Evolutionary conservation across 225 moss, liverwort and hornwort genomes (phyloP), one percentile per base, ranked within the genome.

Genomic region (Straminergon stramineum): DNA sequence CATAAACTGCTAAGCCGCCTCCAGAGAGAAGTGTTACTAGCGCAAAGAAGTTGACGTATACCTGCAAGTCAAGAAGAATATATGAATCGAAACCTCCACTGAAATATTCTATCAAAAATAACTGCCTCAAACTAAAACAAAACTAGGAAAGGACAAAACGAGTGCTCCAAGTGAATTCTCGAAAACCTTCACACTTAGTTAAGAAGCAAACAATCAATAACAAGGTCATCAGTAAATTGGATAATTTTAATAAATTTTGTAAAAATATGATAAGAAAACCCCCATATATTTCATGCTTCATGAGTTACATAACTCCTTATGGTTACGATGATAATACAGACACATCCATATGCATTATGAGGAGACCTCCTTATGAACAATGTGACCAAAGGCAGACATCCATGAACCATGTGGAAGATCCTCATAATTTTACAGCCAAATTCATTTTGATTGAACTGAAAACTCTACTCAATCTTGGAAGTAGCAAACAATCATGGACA

Each of bases 1-100:
- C 97, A 91, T 96, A 96, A 85, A 91, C 94, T 90, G 96, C 96
- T 82, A 98, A 95, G 53, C 95, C 95, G 56, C 97, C 96, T 63
- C 96, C 96, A 57, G 94, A 94, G 17, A 98, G 91, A 51, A 96
- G 91, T 84, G 89, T 91, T 41, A 96, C 90, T 55, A 96, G 86
- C 43, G 96, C 95, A 93, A 96, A 96, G 63, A 96, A 89, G 89
- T 96, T 96, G 85, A 95, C 91, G 81, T 98, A 98, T 87, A 95
- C 94, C 96, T 98, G 96, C 91, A 94, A 61, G 80, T 63, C 17
- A 51, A 34, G 55, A 65, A 48, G 37, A 57, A 70, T 11, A 35
- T 34, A 66, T 60, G 28, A 52, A 58, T 80, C 31, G 65, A 71
- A 86, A 77, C 27, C 75, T 84, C 84, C 68, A 87, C 53, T 80